Evolutionary conservation across 768 basidiomycete species (phyloP), one percentile per base, ranked within the genome.

Genomic region (Leccinum longicurvipes): DNA sequence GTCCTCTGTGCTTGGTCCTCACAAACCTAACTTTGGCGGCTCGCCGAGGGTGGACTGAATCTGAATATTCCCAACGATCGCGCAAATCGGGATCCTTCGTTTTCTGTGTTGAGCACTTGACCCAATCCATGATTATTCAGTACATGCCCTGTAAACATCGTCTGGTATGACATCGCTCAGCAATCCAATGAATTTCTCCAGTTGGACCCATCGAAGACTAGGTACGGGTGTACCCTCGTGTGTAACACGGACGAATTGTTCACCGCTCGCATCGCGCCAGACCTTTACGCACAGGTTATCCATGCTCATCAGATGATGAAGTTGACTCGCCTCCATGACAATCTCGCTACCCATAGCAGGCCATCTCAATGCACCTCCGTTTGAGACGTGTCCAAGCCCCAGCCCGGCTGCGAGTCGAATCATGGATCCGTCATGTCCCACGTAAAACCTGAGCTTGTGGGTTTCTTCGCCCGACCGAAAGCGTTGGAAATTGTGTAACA

Each of bases 381-480:
- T 67, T 8, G 56, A 56, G 19, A 54, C 44, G 24, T 64, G 63
- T 15, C 74, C 76, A 23, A 79, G 63, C 4, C 79, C 77, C 3
- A 80, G 70, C 8, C 73, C 74, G 5, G 68, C 62, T 29, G 71
- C 73, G 3, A 75, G 74, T 29, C 74, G 66, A 42, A 75, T 73
- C 73, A 81, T 77, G 10, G 76, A 72, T 8, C 79, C 77, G 51
- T 81, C 79, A 52, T 81, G 80, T 4, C 78, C 80, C 6, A 80
- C 73, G 45, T 77, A 76, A 56, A 79, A 71, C 34, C 68, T 67
- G 19, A 77, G 48, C 51, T 74, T 77, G 63, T 71, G 64, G 0
- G 60, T 59, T 45, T 76, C 76, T 6, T 60, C 46, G 0, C 73
- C 75, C 6, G 62, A 59, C 8, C 58, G 67, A 60, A 79, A 70